Evolutionary conservation across 192 early-diverging fungal species (phyloP), one percentile per base, ranked within the genome.

Genomic region (Backusella westeae): DNA sequence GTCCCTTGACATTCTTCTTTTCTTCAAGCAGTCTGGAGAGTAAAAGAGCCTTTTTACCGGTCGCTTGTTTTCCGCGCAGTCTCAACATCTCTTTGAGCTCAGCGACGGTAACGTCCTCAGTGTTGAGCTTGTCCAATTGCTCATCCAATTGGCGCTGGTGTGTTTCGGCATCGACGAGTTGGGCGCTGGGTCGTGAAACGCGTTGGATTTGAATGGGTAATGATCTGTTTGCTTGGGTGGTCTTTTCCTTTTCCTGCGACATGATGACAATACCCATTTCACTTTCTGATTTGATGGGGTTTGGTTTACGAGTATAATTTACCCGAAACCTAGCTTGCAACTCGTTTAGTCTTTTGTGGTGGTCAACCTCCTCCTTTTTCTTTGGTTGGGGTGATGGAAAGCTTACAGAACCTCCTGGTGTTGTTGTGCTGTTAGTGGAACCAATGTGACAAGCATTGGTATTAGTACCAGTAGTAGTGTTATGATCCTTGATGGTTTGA

Each of bases 61-160:
- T 86, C 8, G 89, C 87, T 32, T 89, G 91, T 67, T 92, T 88
- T 4, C 90, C 87, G 34, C 93, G 85, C 52, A 88, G 85, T 29
- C 90, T 75, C 44, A 94, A 75, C 85, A 93, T 89, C 46, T 94
- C 92, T 75, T 94, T 94, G 21, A 94, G 84, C 73, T 94, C 93
- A 19, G 86, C 76, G 0, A 94, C 93, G 0, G 93, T 94, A 34
- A 94, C 88, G 79, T 94, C 93, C 34, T 91, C 89, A 79, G 93
- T 91, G 65, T 94, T 85, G 14, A 90, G 82, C 19, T 81, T 82
- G 52, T 86, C 85, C 52, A 94, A 86, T 35, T 89, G 86, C 34
- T 91, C 89, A 77, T 94, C 89, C 34, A 93, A 74, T 49, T 82
- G 78, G 26, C 77, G 80, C 70, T 89, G 88, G 67, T 90, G 87